Conservation (phyloP, 2,329 filamentous ascomycete genomes). For the Epichloe sibirici region DNA sequence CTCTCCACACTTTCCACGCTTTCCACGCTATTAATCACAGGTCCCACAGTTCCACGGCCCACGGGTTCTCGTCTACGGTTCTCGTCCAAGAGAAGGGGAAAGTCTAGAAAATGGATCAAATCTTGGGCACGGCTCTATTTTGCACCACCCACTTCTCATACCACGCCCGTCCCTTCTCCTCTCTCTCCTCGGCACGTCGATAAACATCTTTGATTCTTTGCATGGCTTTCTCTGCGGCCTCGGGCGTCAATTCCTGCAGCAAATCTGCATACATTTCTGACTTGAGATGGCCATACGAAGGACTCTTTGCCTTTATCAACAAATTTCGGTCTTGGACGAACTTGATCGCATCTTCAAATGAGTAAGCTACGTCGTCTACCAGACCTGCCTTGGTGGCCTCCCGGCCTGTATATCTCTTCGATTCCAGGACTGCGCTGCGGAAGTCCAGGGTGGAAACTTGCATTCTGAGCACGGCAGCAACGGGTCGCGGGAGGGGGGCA, state of each 20-base stretch:
- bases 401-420: slow-evolving; percentile 50
- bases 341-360: slow-evolving; percentile 45
- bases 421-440: slow-evolving; percentile 57
- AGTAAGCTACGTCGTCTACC: slow-evolving; percentile 48
- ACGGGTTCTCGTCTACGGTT: too few species aligned
- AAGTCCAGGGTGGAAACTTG: slow-evolving; percentile 49
- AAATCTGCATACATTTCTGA: slow-evolving; percentile 64
- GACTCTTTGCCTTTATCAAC: slow-evolving; percentile 46
- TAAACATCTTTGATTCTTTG: slow-evolving; percentile 15
- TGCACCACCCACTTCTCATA: slow-evolving; percentile 35
- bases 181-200: slow-evolving; percentile 24
- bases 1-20: too few species aligned
- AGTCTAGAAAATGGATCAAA: not conserved
- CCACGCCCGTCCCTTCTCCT: slow-evolving; percentile 32
- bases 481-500: slow-evolving; percentile 60
- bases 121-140: slow-evolving; percentile 21
- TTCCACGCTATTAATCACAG: too few species aligned
- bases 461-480: slow-evolving; percentile 60
- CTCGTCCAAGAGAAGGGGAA: too few species aligned
- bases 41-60: too few species aligned
- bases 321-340: slow-evolving; percentile 49
- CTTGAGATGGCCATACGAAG: slow-evolving; percentile 60
- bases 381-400: slow-evolving; percentile 54
- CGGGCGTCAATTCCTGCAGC: slow-evolving; percentile 44
- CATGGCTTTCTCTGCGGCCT: slow-evolving; percentile 33